Percentiles rank a stretch among this genome's conserved stretches.
Conservation (phyloP, 2,329 filamentous ascomycete species). For the Piedraia hortae region DNA sequence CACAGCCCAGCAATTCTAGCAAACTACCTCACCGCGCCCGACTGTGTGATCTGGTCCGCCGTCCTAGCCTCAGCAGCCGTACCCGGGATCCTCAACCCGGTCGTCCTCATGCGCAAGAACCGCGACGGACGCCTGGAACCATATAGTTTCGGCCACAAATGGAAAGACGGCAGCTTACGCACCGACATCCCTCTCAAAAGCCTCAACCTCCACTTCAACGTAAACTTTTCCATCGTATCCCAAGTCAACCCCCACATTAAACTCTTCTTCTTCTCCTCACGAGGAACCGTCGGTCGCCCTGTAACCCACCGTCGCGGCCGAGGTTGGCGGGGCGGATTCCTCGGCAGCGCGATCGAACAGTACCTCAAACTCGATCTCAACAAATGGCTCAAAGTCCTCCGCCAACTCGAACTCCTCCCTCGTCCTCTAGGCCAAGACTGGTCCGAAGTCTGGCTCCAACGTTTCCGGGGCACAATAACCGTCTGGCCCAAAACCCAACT, state of each 20-base stretch:
- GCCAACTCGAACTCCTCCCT: conserved; percentile 74
- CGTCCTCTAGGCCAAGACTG: conserved; percentile 83
- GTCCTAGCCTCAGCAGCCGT: conserved; percentile 87
- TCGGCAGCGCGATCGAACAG: conserved; percentile 76
- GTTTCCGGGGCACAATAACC: conserved; percentile 81
- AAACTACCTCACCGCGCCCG: conserved; percentile 82
- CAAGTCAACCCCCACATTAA: conserved; percentile 94
- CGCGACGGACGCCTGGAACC: conserved; percentile 50
- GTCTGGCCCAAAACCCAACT: conserved; percentile 69
- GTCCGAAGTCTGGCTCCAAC: conserved; percentile 87
- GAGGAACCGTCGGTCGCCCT: conserved; percentile 71
- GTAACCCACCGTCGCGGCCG: conserved; percentile 82
- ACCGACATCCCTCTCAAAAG: conserved; percentile 91
- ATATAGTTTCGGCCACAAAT: conserved; percentile 94
- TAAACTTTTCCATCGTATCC: conserved; percentile 79
- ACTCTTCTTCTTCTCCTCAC: conserved; percentile 91
- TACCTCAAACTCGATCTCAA: conserved; percentile 89
- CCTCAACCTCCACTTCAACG: conserved; percentile 89
- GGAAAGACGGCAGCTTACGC: conserved; percentile 86
- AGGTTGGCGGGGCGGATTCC: conserved; percentile 85
- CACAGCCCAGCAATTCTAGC: conserved; percentile 78
- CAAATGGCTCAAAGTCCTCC: conserved; percentile 89
- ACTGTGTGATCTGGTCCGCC: conserved; percentile 96
- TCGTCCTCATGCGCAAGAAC: conserved; percentile 74
- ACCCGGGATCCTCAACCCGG: conserved; percentile 81